phyloP scores from a whole-genome alignment of 2,329 filamentous ascomycete genomes.

The Aspergillus nomiae region DNA sequence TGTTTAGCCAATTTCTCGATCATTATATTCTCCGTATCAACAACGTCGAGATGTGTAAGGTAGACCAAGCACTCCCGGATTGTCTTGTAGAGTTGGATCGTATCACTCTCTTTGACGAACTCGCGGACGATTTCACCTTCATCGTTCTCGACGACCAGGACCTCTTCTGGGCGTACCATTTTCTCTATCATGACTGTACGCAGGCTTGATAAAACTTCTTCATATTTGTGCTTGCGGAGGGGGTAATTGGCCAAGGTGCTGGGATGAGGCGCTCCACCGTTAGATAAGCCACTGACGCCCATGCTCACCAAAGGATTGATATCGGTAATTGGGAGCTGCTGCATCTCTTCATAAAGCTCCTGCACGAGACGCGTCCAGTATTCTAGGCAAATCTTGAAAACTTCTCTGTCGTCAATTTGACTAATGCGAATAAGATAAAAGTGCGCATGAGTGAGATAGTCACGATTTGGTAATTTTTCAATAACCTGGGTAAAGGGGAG shows the following conservation, averaged over 20 bases:
- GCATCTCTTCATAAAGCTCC: slow-evolving; percentile 98
- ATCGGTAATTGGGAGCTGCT: slow-evolving; percentile 89
- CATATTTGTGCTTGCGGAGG: slow-evolving; percentile 96
- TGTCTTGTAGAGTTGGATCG: slow-evolving; percentile 98
- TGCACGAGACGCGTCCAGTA: slow-evolving; percentile 99
- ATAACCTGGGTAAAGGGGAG: slow-evolving; percentile 63
- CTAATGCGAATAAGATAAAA: slow-evolving; percentile 98
- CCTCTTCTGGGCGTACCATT: slow-evolving; percentile 98
- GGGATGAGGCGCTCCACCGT: slow-evolving; percentile 83
- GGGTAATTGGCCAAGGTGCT: slow-evolving; percentile 85
- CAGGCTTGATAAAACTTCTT: slow-evolving; percentile 88
- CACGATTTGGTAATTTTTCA: slow-evolving; percentile 91
- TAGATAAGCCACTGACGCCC: slow-evolving; percentile 68
- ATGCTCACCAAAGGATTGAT: slow-evolving; percentile 86
- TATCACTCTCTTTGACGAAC: slow-evolving; percentile 99
- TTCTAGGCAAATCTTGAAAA: slow-evolving; percentile 98
- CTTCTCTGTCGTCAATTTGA: slow-evolving; percentile 97
- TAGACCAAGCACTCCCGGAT: slow-evolving; percentile 97
- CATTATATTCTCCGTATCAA: slow-evolving; percentile 98
- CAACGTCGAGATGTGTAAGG: slow-evolving; percentile 93
- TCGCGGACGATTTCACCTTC: slow-evolving; percentile 98
- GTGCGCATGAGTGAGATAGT: slow-evolving; percentile 93
- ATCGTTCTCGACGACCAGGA: slow-evolving; percentile 98
- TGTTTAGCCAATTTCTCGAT: slow-evolving; percentile 95
- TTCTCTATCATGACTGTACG: slow-evolving; percentile 99